These are phyloP conservation scores for Chaetoceros tenuissimus DNA, from an alignment of 108 stramenopile species.

Conservation along the genomic window DNA sequence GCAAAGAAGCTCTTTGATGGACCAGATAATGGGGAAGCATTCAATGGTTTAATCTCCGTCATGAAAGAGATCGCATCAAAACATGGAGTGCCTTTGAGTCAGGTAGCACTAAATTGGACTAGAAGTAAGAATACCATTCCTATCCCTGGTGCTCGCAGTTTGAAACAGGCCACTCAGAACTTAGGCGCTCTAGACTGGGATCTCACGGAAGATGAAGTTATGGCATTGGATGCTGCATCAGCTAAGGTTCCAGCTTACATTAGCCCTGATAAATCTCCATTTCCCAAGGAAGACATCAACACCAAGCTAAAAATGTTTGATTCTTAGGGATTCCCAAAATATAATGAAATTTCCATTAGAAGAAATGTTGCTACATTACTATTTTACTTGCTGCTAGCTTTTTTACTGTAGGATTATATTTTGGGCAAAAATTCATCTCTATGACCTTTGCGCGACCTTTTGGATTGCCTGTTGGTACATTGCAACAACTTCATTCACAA, in stretches of 20 bases:
- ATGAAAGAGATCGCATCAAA: conserved; percentile 34
- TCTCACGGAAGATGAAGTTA: conserved; percentile 32
- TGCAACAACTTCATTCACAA: not conserved
- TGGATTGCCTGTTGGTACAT: not conserved
- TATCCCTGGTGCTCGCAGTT: conserved; percentile 55
- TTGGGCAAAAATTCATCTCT: too few relatives aligned
- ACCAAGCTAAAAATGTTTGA: conserved; percentile 67
- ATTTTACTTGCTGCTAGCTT: too few relatives aligned
- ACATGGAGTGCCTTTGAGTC: conserved; percentile 28
- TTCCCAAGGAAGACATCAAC: conserved; percentile 44
- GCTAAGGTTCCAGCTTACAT: conserved; percentile 32
- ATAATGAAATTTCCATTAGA: not conserved
- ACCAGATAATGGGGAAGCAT: conserved; percentile 15
- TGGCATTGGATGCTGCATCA: conserved; percentile 36
- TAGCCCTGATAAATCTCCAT: conserved; percentile 30
- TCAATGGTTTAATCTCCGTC: conserved; percentile 17
- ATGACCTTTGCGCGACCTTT: too few relatives aligned
- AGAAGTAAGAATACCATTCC: conserved; percentile 60
- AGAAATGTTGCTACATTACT: too few relatives aligned
- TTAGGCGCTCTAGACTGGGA: conserved; percentile 47
- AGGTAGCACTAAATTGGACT: conserved; percentile 65
- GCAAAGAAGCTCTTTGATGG: conserved; percentile 28
- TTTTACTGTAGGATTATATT: too few relatives aligned
- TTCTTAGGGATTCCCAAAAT: conserved; percentile 17
- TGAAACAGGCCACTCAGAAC: conserved; percentile 48